Conservation (phyloP, 2,329 filamentous ascomycete species). For the Fusarium virguliforme region DNA sequence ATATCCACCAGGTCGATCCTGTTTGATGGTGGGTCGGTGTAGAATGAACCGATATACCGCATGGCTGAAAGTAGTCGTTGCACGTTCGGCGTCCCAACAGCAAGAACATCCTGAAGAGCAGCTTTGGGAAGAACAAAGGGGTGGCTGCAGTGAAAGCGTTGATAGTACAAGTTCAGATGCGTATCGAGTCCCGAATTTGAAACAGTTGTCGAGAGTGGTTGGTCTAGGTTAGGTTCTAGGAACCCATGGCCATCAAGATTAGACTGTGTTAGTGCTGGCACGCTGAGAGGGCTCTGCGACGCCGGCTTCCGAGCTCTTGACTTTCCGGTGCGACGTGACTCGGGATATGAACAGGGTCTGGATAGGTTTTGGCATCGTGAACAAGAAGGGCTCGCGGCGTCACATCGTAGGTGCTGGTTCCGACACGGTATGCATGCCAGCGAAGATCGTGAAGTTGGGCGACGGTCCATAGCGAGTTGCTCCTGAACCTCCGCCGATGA, state of each 20-base stretch:
- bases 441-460: conserved; percentile 1
- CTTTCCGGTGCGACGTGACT: background rate
- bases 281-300: background rate
- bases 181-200: background rate
- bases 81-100: background rate
- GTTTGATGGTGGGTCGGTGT: background rate
- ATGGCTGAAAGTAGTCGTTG: background rate
- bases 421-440: background rate
- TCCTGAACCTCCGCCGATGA: no score
- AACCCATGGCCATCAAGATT: background rate
- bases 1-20: background rate
- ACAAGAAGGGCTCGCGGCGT: background rate
- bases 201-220: background rate
- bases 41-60: conserved; percentile 1
- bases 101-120: background rate
- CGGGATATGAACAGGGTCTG: background rate
- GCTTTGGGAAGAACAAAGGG: background rate
- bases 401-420: background rate
- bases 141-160: background rate
- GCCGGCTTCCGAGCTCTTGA: background rate
- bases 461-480: background rate
- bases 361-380: background rate
- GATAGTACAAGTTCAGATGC: background rate
- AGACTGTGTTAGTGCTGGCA: background rate
- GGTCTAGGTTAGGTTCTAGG: background rate